Conservation (phyloP, 106 monocot species). For the Ottelia alismoides region DNA sequence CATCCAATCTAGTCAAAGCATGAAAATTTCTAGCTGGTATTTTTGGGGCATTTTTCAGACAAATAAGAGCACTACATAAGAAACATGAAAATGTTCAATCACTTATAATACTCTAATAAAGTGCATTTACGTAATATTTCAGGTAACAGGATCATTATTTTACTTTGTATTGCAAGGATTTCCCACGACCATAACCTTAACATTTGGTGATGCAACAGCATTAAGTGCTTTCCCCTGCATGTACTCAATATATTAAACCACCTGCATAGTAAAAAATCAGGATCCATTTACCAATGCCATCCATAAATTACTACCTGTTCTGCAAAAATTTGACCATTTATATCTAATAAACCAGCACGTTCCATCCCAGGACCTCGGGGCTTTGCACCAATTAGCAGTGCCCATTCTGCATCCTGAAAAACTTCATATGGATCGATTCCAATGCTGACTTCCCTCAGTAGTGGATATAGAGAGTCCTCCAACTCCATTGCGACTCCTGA, state of each 20-base stretch:
- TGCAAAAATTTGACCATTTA: conserved; percentile 94
- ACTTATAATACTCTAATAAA: too few species aligned
- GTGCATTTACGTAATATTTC: too few species aligned
- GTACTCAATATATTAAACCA: conserved; percentile 2
- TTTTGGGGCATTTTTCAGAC: conserved; percentile 92
- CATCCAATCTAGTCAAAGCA: conserved; percentile 95
- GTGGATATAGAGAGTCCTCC: conserved; percentile 91
- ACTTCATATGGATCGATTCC: conserved; percentile 79
- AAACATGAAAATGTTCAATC: too few species aligned
- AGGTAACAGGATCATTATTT: too few species aligned
- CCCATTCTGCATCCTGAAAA: conserved; percentile 91
- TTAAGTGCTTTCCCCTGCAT: conserved; percentile 94
- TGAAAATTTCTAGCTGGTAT: conserved; percentile 96
- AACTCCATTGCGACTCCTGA: conserved; percentile 98
- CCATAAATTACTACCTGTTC: conserved; percentile 63
- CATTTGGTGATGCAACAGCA: conserved; percentile 82
- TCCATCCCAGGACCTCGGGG: conserved; percentile 99
- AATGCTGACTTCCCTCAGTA: conserved; percentile 87
- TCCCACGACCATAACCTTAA: conserved; percentile 90
- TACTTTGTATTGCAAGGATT: conserved; percentile 99
- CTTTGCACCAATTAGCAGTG: conserved; percentile 86
- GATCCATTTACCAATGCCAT: too few species aligned
- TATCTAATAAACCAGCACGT: conserved; percentile 85
- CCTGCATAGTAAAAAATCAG: too few species aligned
- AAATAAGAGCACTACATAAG: conserved; percentile 93